Base-by-base conservation (phyloP, 2,329 filamentous ascomycete species). In the Botrytis hyacinthi region DNA sequence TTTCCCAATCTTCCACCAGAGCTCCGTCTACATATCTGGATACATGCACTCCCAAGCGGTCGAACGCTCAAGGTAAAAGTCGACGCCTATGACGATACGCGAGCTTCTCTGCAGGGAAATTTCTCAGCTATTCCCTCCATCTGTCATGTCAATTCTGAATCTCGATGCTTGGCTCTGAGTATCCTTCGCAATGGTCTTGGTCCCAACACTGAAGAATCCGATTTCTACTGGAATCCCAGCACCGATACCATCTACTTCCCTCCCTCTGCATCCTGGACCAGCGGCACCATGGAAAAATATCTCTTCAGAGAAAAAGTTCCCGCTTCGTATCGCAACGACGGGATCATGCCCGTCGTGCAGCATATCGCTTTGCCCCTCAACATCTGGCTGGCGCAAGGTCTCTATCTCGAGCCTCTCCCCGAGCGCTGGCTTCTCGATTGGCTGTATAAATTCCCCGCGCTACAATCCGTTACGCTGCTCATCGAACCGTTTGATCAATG, bases 101-200 rank as follows among this genome's bases (percentile, higher is more conserved):
- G n/a, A 5, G 32, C 60, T 4, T 46, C 48, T 5, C 60, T 71
- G 14, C 42, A 57, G 26, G 70, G 65, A 26, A 46, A 60, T 60
- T 54, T 77, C 76, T 35, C 75, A 74, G 46, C 75, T 75, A 69
- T 62, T 73, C 37, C 77, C 74, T 46, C 73, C 74, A 60, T 73
- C 75, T 66, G 75, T 71, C 70, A 71, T 7, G 70, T 71, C 26
- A 65, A 65, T 29, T 73, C 46, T 2, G 72, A 73, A 54, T 73
- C 77, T 14, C 74, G 73, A 35, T 16, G 2, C 3, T 2, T 71
- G 6, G 70, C 44, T 20, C 18, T 71, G 0, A 44, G 70, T 1
- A 66, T 66, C 20, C 57, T 35, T 8, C 35, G 60, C 32, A 54
- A 42, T 5, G 59, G 60, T 2, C 32, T 65, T 1, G 70, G 70